Evolutionary conservation across 2,329 filamentous ascomycete genomes (phyloP).

Genomic region (Penicillium crustosum): DNA sequence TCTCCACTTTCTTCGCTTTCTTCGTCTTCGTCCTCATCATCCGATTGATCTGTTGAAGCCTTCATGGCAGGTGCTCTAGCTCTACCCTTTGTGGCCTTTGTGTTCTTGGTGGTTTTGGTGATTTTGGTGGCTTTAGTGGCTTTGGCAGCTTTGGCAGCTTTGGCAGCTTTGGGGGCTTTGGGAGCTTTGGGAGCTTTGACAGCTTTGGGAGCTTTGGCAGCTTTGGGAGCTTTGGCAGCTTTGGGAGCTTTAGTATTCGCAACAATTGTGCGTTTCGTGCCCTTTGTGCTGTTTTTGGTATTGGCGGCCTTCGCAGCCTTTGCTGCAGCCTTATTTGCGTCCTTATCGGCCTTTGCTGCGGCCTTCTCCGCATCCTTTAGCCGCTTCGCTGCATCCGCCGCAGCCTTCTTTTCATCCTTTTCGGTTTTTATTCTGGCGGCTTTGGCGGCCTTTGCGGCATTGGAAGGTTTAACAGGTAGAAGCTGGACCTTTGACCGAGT

Average conservation of each 20-base stretch:
- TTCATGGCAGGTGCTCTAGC: neutral
- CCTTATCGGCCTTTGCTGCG: neutral
- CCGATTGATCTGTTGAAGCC: neutral
- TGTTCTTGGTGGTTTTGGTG: neutral
- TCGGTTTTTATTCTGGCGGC: neutral
- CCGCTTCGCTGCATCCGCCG: neutral
- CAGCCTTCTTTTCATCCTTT: neutral
- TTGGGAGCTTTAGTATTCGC: neutral
- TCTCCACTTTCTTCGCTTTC: slow-evolving; percentile 6
- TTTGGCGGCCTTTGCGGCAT: neutral
- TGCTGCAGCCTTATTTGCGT: neutral
- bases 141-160: neutral
- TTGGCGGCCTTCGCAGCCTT: neutral
- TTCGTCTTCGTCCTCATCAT: slow-evolving; percentile 4
- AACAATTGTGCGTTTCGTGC: neutral
- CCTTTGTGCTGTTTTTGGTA: neutral
- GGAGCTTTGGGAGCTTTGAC: neutral
- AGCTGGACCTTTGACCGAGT: neutral
- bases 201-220: neutral
- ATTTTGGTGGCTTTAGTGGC: neutral
- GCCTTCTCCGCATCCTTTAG: neutral
- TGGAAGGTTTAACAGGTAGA: neutral
- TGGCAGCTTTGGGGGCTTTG: neutral
- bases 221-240: neutral
- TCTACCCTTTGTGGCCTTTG: neutral